These are phyloP conservation scores for Sporothrix luriei DNA, from an alignment of 2,329 filamentous ascomycete genomes.

Conservation along the genomic window DNA sequence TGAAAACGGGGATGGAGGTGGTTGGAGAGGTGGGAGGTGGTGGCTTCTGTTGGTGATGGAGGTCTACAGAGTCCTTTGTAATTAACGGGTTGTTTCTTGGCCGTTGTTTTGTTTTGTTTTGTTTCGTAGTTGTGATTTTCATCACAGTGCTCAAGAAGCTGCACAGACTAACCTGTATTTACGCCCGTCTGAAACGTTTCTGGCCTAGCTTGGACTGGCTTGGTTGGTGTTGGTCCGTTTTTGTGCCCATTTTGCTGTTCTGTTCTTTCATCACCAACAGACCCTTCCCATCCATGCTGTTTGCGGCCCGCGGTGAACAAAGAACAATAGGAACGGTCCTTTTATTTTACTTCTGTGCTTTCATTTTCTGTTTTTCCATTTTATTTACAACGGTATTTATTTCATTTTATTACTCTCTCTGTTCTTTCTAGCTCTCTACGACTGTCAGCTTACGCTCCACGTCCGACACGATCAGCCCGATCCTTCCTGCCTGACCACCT, in stretches of 20 bases:
- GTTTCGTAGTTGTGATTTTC: too few relatives aligned
- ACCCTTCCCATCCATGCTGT: background rate
- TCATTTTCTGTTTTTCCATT: background rate
- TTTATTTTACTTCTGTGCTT: background rate
- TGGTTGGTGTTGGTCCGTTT: background rate
- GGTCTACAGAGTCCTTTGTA: too few relatives aligned
- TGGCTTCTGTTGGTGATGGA: too few relatives aligned
- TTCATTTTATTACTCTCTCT: background rate
- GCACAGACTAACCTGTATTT: too few relatives aligned
- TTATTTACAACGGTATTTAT: too few relatives aligned
- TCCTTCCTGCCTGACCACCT: background rate
- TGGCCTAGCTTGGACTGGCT: background rate
- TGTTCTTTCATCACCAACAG: background rate
- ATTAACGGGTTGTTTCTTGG: too few relatives aligned
- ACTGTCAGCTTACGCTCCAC: conserved; percentile 16
- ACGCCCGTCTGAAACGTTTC: background rate
- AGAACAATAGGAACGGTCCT: background rate
- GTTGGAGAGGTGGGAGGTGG: too few relatives aligned
- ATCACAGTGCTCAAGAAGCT: too few relatives aligned
- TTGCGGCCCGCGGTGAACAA: background rate
- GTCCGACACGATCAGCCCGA: conserved; percentile 8
- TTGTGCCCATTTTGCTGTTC: background rate
- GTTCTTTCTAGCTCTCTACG: background rate
- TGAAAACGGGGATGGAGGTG: too few relatives aligned
- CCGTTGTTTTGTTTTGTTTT: too few relatives aligned